These are phyloP conservation scores for Juglanconis oblonga DNA, from an alignment of 2,329 filamentous ascomycete species.

Conservation along the genomic window DNA sequence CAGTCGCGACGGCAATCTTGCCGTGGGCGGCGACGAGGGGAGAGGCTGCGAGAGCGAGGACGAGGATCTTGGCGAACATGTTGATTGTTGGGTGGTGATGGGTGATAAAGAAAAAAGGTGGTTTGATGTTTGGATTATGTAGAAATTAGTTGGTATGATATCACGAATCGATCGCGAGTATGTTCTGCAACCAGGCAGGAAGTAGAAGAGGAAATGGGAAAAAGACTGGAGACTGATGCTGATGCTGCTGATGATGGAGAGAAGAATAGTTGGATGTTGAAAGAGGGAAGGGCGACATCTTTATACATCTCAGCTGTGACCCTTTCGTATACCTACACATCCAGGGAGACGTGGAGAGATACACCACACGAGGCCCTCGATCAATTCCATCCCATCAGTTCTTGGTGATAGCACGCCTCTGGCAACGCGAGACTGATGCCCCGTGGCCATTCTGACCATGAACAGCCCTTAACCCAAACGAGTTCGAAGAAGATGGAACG, in stretches of 20 bases:
- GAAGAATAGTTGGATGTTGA: background rate
- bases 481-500: slow-evolving; percentile 12
- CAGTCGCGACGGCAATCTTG: slow-evolving; percentile 25
- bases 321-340: background rate
- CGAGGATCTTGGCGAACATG: slow-evolving; percentile 18
- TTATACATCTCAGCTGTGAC: slow-evolving; percentile 2
- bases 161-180: slow-evolving; percentile 15
- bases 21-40: slow-evolving; percentile 29
- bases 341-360: background rate
- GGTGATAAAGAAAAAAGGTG: background rate
- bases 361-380: background rate
- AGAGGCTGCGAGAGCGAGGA: slow-evolving; percentile 23
- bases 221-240: slow-evolving; percentile 14
- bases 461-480: slow-evolving; percentile 3
- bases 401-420: too few relatives aligned
- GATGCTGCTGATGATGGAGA: slow-evolving; percentile 16
- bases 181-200: slow-evolving; percentile 17
- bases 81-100: background rate
- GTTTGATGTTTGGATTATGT: background rate
- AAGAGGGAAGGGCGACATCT: background rate
- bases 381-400: too few relatives aligned
- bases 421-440: background rate
- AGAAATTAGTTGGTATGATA: background rate
- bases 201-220: background rate
- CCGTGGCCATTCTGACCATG: background rate